These are phyloP conservation scores for Lichina pygmaea DNA, from an alignment of 495 filamentous ascomycete species.

Conservation along the genomic window DNA sequence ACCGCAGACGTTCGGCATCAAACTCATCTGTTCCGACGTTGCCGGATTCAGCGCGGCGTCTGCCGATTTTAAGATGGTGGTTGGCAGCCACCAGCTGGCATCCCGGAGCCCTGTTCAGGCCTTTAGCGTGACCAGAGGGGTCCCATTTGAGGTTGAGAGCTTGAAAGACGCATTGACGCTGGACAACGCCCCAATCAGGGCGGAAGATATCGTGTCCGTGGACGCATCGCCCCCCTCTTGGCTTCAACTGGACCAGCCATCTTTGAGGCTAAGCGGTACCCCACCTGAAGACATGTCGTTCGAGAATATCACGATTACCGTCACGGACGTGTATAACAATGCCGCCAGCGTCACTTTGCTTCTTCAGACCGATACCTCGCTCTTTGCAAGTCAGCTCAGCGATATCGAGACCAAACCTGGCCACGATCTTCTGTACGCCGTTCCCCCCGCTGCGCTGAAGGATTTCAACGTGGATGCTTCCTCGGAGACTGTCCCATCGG, in stretches of 20 bases:
- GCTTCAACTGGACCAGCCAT: constrained; percentile 38
- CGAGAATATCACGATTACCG: constrained; percentile 35
- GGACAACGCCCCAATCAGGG: constrained; percentile 25
- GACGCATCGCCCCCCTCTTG: constrained; percentile 32
- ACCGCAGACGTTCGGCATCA: constrained; percentile 45
- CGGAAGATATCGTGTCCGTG: constrained; percentile 20
- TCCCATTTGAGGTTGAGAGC: constrained; percentile 23
- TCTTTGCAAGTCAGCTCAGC: constrained; percentile 18
- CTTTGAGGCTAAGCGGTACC: constrained; percentile 34
- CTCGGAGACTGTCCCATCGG: constrained; percentile 21
- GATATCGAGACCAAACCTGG: constrained; percentile 31
- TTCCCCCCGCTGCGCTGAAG: constrained; percentile 26
- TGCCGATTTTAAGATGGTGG: constrained; percentile 37
- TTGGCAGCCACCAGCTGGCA: constrained; percentile 38
- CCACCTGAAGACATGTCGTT: constrained; percentile 26
- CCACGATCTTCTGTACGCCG: constrained; percentile 31
- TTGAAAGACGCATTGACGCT: constrained; percentile 28
- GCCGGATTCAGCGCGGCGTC: constrained; percentile 43
- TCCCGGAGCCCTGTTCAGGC: constrained; percentile 28
- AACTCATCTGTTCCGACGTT: constrained; percentile 57
- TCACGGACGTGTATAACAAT: constrained; percentile 36
- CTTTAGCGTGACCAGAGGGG: constrained; percentile 30
- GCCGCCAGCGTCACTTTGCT: constrained; percentile 32
- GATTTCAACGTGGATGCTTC: constrained; percentile 25
- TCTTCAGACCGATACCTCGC: constrained; percentile 20